Conservation (phyloP, 2,329 filamentous ascomycete genomes). For the Colletotrichum tanaceti region DNA sequence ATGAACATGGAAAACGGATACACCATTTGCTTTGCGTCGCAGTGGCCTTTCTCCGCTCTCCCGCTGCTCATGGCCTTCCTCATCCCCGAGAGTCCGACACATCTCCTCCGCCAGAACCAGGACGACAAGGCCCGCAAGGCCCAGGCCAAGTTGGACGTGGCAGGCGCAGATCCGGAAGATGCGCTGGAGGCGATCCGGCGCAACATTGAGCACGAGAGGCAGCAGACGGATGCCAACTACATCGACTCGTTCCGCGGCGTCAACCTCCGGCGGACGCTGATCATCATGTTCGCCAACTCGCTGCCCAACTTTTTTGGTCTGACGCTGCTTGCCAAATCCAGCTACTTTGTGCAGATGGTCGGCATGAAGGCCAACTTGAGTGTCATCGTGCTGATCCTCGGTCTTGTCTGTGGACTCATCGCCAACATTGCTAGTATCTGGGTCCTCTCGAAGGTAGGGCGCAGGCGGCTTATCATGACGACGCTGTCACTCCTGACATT, state of each 20-base stretch:
- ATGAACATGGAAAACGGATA: constrained; percentile 50
- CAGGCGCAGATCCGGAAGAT: constrained; percentile 52
- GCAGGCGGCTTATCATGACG: constrained; percentile 52
- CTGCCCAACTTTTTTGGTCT: constrained; percentile 60
- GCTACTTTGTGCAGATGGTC: constrained; percentile 54
- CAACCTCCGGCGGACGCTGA: constrained; percentile 56
- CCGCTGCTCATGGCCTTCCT: constrained; percentile 56
- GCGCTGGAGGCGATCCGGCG: constrained; percentile 58
- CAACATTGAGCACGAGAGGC: constrained; percentile 58
- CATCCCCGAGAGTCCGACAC: constrained; percentile 64
- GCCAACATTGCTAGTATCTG: constrained; percentile 59
- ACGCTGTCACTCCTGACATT: constrained; percentile 49
- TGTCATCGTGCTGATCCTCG: constrained; percentile 58
- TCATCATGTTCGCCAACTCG: constrained; percentile 56
- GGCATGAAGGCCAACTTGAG: constrained; percentile 48
- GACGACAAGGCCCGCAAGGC: constrained; percentile 56
- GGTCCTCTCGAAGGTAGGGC: constrained; percentile 54
- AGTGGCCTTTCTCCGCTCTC: constrained; percentile 58
- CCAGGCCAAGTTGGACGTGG: constrained; percentile 61
- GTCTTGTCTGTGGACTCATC: constrained; percentile 57
- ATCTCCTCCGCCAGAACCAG: constrained; percentile 56
- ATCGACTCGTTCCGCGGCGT: constrained; percentile 57
- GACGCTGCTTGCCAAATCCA: constrained; percentile 55
- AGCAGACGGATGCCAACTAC: constrained; percentile 51
- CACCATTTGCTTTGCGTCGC: constrained; percentile 55